phyloP scores from a whole-genome alignment of 1,139 yeast genomes.

The Debaryomyces psychrophilus region DNA sequence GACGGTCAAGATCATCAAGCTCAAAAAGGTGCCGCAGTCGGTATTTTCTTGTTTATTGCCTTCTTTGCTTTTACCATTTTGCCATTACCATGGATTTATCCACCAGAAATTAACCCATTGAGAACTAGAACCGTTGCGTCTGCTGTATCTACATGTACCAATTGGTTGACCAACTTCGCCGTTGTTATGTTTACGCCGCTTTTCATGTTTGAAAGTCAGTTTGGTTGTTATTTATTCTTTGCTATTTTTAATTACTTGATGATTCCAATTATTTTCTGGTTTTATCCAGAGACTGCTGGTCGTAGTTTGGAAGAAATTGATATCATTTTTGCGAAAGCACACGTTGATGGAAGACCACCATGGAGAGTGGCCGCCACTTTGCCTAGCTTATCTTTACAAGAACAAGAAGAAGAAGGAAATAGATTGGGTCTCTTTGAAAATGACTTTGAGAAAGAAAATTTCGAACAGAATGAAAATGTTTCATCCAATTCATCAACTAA shows the following conservation, averaged over 20 bases:
- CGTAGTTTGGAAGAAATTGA: constrained; percentile 53
- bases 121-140: constrained; percentile 60
- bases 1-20: constrained; percentile 42
- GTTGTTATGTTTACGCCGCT: constrained; percentile 54
- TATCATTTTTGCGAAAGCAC: constrained; percentile 50
- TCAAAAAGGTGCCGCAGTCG: constrained; percentile 55
- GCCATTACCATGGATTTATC: constrained; percentile 63
- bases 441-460: constrained; percentile 41
- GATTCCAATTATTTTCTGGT: constrained; percentile 48
- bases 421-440: constrained; percentile 51
- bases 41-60: constrained; percentile 54
- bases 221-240: constrained; percentile 52
- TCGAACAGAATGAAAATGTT: constrained; percentile 33
- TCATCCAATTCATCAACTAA: constrained; percentile 19
- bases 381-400: constrained; percentile 49
- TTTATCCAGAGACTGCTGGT: constrained; percentile 54
- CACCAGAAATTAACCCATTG: constrained; percentile 66
- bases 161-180: constrained; percentile 51
- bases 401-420: constrained; percentile 52
- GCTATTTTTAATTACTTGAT: constrained; percentile 42
- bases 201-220: constrained; percentile 40
- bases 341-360: constrained; percentile 48
- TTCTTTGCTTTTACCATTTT: constrained; percentile 61
- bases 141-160: constrained; percentile 53
- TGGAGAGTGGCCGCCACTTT: constrained; percentile 55